Evolutionary conservation across 1,139 yeast genomes (phyloP).

Genomic region (Pneumocystis jirovecii): DNA sequence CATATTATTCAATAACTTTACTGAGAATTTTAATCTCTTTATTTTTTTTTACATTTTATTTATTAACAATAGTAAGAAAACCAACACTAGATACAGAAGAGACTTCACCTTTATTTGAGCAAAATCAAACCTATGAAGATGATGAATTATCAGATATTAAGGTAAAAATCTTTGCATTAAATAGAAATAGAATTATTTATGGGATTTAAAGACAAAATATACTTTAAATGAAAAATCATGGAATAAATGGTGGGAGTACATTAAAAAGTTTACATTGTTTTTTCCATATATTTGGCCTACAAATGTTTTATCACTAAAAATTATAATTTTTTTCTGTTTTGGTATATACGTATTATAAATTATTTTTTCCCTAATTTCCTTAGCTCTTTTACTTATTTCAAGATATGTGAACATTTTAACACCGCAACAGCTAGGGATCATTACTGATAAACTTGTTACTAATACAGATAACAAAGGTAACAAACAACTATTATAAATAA

Average conservation of each 20-base stretch:
- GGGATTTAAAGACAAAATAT: neutral
- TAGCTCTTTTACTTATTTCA: neutral
- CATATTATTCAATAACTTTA: neutral
- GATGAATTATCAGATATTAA: neutral
- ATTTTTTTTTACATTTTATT: neutral
- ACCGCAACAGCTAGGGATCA: neutral
- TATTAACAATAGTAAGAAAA: neutral
- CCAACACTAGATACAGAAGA: neutral
- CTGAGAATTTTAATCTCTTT: neutral
- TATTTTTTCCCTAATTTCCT: neutral
- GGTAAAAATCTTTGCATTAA: neutral
- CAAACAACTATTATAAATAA: neutral
- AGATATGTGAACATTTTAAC: neutral
- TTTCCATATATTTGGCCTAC: conserved; percentile 1
- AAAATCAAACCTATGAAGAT: neutral
- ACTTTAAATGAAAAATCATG: neutral
- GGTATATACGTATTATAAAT: neutral
- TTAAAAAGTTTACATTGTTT: neutral
- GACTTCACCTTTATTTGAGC: neutral
- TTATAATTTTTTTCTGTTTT: neutral
- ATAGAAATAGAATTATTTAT: neutral
- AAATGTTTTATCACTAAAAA: neutral
- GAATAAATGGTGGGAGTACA: neutral
- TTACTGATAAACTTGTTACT: neutral
- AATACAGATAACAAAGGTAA: neutral